Conservation (phyloP, 192 early-diverging fungal species). For the Entomortierella parvispora region DNA sequence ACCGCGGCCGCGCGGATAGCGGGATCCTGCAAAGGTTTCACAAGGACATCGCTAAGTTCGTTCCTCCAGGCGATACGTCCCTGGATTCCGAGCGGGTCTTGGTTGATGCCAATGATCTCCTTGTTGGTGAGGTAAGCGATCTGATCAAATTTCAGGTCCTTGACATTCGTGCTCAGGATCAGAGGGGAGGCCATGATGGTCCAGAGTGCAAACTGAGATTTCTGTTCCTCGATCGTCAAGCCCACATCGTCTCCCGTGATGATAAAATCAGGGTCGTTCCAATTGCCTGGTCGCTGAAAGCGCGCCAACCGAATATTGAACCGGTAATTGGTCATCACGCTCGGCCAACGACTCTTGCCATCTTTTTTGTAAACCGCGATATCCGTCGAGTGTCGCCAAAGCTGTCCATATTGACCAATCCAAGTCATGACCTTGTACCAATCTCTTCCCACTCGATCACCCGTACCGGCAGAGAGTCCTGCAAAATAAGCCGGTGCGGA, state of each 20-base stretch:
- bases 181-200: conserved; percentile 66
- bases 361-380: conserved; percentile 36
- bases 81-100: conserved; percentile 63
- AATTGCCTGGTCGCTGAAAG: conserved; percentile 49
- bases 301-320: conserved; percentile 54
- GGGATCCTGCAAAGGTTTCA: conserved; percentile 28
- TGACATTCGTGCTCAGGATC: conserved; percentile 67
- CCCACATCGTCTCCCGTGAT: conserved; percentile 56
- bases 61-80: conserved; percentile 27
- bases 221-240: conserved; percentile 47
- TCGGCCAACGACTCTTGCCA: conserved; percentile 40
- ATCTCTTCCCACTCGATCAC: conserved; percentile 35
- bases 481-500: conserved; percentile 55
- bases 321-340: conserved; percentile 50
- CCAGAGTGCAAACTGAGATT: conserved; percentile 67
- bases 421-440: conserved; percentile 54
- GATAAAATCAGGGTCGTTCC: conserved; percentile 55
- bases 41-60: conserved; percentile 20
- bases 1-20: conserved; percentile 35
- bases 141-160: conserved; percentile 28
- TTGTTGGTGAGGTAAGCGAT: conserved; percentile 54
- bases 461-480: conserved; percentile 40
- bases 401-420: conserved; percentile 54
- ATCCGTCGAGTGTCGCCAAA: conserved; percentile 54
- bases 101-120: conserved; percentile 69